Percentiles rank a stretch among this genome's conserved stretches.
Conservation (phyloP, 176 grass and related monocot genomes). For the Thalia dealbata region DNA sequence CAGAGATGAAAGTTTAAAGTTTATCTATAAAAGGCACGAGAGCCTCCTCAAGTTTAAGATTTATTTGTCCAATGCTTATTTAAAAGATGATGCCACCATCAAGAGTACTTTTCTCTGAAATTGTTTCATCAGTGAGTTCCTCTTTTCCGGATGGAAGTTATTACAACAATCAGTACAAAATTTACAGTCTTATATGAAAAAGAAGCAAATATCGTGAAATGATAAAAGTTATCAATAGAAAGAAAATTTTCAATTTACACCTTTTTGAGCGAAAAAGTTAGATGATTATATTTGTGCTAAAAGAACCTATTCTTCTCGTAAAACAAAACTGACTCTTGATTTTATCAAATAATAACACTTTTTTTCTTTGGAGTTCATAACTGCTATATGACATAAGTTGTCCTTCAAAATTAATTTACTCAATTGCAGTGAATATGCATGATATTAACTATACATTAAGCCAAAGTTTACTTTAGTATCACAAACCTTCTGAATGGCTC, state of each 20-base stretch:
- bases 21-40: not conserved
- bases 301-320: not conserved
- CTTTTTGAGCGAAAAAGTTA: not conserved
- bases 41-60: not conserved
- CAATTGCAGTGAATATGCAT: not conserved
- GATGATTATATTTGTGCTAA: not conserved
- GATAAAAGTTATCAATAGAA: not conserved
- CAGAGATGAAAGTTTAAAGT: not conserved
- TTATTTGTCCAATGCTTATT: not conserved
- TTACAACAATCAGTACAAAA: not conserved
- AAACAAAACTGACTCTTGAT: not conserved
- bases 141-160: not conserved
- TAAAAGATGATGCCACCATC: not conserved
- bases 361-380: not conserved
- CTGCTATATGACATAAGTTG: not conserved
- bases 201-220: not conserved
- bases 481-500: conserved; percentile 73
- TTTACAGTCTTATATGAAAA: not conserved
- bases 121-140: not conserved
- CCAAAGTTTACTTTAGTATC: conserved; percentile 13
- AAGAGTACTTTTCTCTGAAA: not conserved
- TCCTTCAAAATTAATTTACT: not conserved
- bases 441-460: not conserved
- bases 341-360: not conserved
- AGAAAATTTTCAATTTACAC: not conserved